Base-by-base conservation (phyloP, 202 grass and related monocot species). In the Eragrostis tef region DNA sequence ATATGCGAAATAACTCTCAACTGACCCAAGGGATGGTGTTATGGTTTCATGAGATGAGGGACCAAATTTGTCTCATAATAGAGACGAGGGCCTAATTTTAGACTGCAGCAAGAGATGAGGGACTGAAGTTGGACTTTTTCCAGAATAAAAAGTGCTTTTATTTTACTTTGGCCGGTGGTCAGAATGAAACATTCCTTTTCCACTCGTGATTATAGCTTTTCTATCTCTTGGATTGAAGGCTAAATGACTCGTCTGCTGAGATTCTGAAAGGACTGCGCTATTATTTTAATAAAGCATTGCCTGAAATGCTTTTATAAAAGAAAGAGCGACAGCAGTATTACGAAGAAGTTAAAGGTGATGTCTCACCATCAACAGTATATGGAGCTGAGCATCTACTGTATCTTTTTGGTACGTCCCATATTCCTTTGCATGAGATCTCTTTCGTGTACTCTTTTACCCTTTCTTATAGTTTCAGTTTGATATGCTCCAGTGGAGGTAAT, bases 211-310 rank as follows among this genome's bases (percentile, higher is more conserved):
- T 74, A 90, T 70, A 80, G 11, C 64, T 63, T 54, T 51, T 54
- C 25, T 64, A 41, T 27, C 10, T 78, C 58, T 85, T 86, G 64
- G 75, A 39, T 46, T 84, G 67, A 78, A 98, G 95, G 90, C 85
- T 98, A 86, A 79, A 86, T 85, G 92, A 98, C 54, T 93, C 90
- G 10, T 85, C 88, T 64, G 86, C 86, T 74, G 95, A 98, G 88
- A 89, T 98, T 62, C 79, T 94, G 26, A 98, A 92, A 90, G 95
- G 95, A 75, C 58, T 98, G 20, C 88, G 95, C 67, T 94, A 86
- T 83, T 98, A 98, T 67, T 98, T 98, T 75, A 92, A 98, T 78
- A 98, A 98, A 79, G 92, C 90, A 85, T 98, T 98, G 70, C 92
- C 92, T 53, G 84, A 87, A 60, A 91, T 98, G 90, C 95, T 94